A percentile compares a stretch with the other conserved stretches of the same genome.
Conservation (phyloP, 2,329 filamentous ascomycete genomes). For the Phaeosphaeria sp. region DNA sequence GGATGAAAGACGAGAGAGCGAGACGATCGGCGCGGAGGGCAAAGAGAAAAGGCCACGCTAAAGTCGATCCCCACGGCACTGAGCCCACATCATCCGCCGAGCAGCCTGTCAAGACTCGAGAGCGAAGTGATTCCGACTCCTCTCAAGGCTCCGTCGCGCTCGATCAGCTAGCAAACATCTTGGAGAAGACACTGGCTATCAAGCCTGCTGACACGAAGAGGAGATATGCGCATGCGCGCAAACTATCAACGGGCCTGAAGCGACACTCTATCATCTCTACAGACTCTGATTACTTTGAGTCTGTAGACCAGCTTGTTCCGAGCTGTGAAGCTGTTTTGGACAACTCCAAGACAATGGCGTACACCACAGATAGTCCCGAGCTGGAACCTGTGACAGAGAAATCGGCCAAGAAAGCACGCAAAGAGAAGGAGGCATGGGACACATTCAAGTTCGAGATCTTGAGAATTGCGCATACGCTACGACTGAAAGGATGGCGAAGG, state of each 20-base stretch:
- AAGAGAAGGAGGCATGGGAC: constrained; percentile 80
- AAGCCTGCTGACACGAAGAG: constrained; percentile 43
- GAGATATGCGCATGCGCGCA: constrained; percentile 32
- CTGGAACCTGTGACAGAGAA: constrained; percentile 56
- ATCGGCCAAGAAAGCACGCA: constrained; percentile 57
- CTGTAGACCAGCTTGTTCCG: constrained; percentile 79
- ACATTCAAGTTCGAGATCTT: constrained; percentile 92
- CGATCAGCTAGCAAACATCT: constrained; percentile 80
- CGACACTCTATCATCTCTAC: constrained; percentile 67
- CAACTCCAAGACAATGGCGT: constrained; percentile 87
- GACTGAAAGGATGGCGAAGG: constrained; percentile 88
- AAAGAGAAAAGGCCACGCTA: constrained; percentile 59
- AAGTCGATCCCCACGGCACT: constrained; percentile 36
- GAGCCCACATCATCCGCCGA: constrained; percentile 7
- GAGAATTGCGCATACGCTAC: constrained; percentile 84
- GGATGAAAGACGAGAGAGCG: constrained; percentile 80
- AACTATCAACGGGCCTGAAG: constrained; percentile 45
- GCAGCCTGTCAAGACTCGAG: constrained; percentile 35
- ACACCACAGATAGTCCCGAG: constrained; percentile 65
- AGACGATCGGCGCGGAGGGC: constrained; percentile 67
- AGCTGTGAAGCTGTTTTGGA: constrained; percentile 84
- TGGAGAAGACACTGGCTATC: constrained; percentile 69
- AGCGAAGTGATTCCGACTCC: constrained; percentile 64
- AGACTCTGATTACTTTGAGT: constrained; percentile 84
- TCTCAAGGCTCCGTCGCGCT: constrained; percentile 74